phyloP scores from a whole-genome alignment of 805 yeast species.

The Candida lessepsii region DNA sequence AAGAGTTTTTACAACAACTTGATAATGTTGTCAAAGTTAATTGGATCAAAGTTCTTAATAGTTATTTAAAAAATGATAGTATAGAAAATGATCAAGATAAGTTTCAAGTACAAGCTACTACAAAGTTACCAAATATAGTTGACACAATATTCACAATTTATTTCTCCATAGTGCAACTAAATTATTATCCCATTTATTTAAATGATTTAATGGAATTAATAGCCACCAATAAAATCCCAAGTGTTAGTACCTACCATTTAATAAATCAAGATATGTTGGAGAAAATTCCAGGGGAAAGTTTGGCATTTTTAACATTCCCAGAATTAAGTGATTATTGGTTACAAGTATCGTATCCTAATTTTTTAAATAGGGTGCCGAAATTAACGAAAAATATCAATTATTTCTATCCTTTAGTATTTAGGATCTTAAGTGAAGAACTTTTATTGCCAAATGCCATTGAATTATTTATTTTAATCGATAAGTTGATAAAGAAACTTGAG shows the following conservation, averaged over 20 bases:
- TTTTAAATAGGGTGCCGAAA: background rate
- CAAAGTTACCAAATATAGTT: slow-evolving; percentile 21
- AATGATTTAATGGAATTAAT: slow-evolving; percentile 47
- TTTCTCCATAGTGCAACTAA: slow-evolving; percentile 47
- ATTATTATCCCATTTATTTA: slow-evolving; percentile 47
- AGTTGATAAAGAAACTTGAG: slow-evolving; percentile 15
- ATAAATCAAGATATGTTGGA: slow-evolving; percentile 39
- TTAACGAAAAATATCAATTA: slow-evolving; percentile 15
- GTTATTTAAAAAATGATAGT: slow-evolving; percentile 10
- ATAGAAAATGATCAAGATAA: slow-evolving; percentile 6
- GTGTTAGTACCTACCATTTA: slow-evolving; percentile 36
- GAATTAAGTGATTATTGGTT: slow-evolving; percentile 8
- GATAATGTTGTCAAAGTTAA: slow-evolving; percentile 27
- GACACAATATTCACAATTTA: slow-evolving; percentile 46
- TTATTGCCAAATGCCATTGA: slow-evolving; percentile 51
- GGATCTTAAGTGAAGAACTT: slow-evolving; percentile 40
- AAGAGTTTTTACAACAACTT: slow-evolving; percentile 9
- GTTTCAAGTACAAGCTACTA: slow-evolving; percentile 13
- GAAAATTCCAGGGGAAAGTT: slow-evolving; percentile 29
- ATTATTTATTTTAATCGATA: slow-evolving; percentile 35
- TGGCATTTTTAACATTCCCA: background rate
- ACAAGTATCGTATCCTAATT: background rate
- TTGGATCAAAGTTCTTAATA: slow-evolving; percentile 29
- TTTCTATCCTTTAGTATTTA: slow-evolving; percentile 40
- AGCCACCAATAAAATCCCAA: slow-evolving; percentile 48